Evolutionary conservation across 1,139 yeast genomes (phyloP), one percentile per base, ranked within the genome.

Genomic region (Zygoascus sp.): DNA sequence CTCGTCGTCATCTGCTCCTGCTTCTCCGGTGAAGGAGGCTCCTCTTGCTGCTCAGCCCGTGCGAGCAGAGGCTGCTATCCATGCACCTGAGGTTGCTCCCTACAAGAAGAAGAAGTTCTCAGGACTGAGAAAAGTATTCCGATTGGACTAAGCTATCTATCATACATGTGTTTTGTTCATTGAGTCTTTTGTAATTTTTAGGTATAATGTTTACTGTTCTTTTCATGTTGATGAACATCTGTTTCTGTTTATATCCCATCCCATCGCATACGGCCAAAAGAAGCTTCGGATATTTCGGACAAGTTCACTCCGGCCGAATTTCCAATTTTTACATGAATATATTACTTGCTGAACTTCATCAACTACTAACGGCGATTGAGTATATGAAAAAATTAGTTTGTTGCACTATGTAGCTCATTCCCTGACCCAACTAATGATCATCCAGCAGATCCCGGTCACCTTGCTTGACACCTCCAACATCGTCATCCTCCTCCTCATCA

Each of bases 361-460:
- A n/a, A n/a, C n/a, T n/a, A n/a, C n/a, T n/a, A n/a, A n/a, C n/a
- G n/a, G n/a, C n/a, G n/a, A n/a, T n/a, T n/a, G n/a, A n/a, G n/a
- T n/a, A n/a, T n/a, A n/a, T n/a, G n/a, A n/a, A n/a, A n/a, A n/a
- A n/a, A n/a, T n/a, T n/a, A n/a, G 7, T 23, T 23, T 10, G 9
- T 23, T 23, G 10, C 27, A 7, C 10, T 7, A 7, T 23, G 9
- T 23, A 23, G 9, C 10, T 7, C 27, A 23, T 23, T 10, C 10
- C 7, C 10, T 7, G 7, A 23, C 27, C 27, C 27, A 7, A 41
- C 21, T 40, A 42, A 40, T 52, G 53, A 44, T 59, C 64, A 19
- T 60, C 63, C n/a, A 69, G 58, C 25, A 70, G 51, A 36, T 69
- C 72, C 9, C 71, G 58, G 52, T 69, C 73, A 9, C 61, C 58